Evolutionary conservation across 352 stramenopile genomes (phyloP).

Genomic region (Phytophthora rubi): DNA sequence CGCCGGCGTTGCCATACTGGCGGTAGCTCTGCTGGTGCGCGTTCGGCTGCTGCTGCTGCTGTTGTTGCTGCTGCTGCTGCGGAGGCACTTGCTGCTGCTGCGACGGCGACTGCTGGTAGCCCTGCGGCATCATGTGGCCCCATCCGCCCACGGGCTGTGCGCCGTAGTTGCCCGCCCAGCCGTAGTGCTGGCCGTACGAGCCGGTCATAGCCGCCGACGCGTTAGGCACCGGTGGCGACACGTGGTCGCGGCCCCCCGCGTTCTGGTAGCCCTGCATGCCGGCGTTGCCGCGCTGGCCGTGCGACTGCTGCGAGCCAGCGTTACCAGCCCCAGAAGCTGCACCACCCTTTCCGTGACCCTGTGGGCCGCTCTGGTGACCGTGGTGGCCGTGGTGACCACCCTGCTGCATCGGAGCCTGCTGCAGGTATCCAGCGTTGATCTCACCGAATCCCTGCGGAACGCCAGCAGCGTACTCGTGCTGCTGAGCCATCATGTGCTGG

Average conservation of each 20-base stretch:
- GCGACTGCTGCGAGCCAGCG: conserved; percentile 52
- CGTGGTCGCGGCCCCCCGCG: conserved; percentile 57
- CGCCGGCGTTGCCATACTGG: conserved; percentile 70
- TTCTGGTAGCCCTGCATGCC: conserved; percentile 70
- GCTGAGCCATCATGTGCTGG: conserved; percentile 79
- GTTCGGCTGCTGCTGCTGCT: conserved; percentile 62
- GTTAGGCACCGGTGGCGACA: conserved; percentile 75
- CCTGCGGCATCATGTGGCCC: conserved; percentile 86
- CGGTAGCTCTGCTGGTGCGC: conserved; percentile 83
- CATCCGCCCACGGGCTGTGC: conserved; percentile 77
- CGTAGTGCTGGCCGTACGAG: conserved; percentile 82
- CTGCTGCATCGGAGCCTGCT: conserved; percentile 63
- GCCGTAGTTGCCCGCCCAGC: conserved; percentile 78
- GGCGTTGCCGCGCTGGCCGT: conserved; percentile 62
- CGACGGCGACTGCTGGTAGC: conserved; percentile 77
- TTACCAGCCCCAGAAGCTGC: conserved; percentile 42
- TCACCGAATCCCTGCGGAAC: conserved; percentile 86
- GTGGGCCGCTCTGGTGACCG: conserved; percentile 59
- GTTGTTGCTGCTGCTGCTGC: conserved; percentile 69
- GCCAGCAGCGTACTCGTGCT: conserved; percentile 79
- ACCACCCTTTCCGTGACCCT: conserved; percentile 71
- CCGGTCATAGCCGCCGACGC: conserved; percentile 61
- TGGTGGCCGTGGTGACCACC: conserved; percentile 58
- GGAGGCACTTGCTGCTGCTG: conserved; percentile 58
- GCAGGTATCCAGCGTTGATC: conserved; percentile 79